These are phyloP conservation scores for Coemansia umbellata DNA, from an alignment of 192 early-diverging fungal species.

Conservation along the genomic window DNA sequence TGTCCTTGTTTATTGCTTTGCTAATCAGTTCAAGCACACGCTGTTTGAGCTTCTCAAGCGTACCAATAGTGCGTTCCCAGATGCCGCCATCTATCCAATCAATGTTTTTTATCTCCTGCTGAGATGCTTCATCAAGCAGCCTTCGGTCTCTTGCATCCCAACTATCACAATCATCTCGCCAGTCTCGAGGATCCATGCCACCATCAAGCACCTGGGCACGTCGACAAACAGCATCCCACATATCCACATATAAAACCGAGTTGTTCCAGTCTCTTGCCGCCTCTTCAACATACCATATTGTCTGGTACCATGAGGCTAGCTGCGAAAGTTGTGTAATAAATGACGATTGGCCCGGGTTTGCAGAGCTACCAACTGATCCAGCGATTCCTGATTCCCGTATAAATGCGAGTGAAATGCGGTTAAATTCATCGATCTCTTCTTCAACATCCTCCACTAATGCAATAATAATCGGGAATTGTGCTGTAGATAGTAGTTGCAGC, in stretches of 20 bases:
- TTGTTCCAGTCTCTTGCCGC: slow-evolving; percentile 46
- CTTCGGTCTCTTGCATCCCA: slow-evolving; percentile 23
- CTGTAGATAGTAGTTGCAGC: slow-evolving; percentile 56
- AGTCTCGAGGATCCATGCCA: slow-evolving; percentile 35
- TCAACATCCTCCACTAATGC: slow-evolving; percentile 52
- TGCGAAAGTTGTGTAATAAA: slow-evolving; percentile 27
- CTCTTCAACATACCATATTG: slow-evolving; percentile 46
- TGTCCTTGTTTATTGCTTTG: slow-evolving; percentile 36
- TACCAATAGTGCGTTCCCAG: slow-evolving; percentile 37
- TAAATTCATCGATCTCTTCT: slow-evolving; percentile 46
- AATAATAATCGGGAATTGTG: slow-evolving; percentile 61
- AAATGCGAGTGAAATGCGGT: slow-evolving; percentile 49
- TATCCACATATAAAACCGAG: slow-evolving; percentile 27
- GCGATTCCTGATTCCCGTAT: slow-evolving; percentile 23
- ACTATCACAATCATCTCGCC: slow-evolving; percentile 34
- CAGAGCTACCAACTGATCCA: neutral
- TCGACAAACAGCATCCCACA: slow-evolving; percentile 44
- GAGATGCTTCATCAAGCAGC: slow-evolving; percentile 11
- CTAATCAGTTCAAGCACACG: slow-evolving; percentile 26
- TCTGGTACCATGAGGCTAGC: slow-evolving; percentile 42
- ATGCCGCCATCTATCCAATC: slow-evolving; percentile 45
- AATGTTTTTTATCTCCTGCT: neutral
- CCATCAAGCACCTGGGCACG: slow-evolving; percentile 11
- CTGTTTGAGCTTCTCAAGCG: slow-evolving; percentile 29
- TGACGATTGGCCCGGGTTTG: slow-evolving; percentile 9